Conservation (phyloP, 108 stramenopile species). For the Stephanodiscus minutulus region DNA sequence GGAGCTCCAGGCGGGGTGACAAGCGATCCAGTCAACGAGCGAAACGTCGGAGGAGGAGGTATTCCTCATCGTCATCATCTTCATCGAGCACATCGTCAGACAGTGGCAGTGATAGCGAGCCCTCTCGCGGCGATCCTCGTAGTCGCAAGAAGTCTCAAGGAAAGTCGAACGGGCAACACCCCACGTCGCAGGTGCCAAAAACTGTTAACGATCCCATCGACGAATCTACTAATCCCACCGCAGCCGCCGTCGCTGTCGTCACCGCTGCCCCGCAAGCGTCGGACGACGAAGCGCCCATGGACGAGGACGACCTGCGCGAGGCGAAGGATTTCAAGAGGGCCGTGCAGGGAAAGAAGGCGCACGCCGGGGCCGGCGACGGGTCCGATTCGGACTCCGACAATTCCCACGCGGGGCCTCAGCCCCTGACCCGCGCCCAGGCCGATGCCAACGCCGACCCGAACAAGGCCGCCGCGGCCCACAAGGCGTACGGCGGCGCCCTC, state of each 20-base stretch:
- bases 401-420: conserved; percentile 67
- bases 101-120: conserved; percentile 18
- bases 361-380: conserved; percentile 48
- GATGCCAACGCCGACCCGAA: conserved; percentile 51
- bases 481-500: conserved; percentile 85
- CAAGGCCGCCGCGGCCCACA: conserved; percentile 46
- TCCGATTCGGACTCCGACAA: conserved; percentile 66
- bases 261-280: not conserved
- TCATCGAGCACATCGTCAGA: conserved; percentile 15
- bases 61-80: conserved; percentile 12
- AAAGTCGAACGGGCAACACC: not conserved
- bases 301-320: conserved; percentile 60
- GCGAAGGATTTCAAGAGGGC: conserved; percentile 76
- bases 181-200: conserved; percentile 1
- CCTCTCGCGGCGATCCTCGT: conserved; percentile 15
- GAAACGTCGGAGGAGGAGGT: conserved; percentile 13
- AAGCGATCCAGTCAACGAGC: conserved; percentile 1
- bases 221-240: not conserved
- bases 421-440: conserved; percentile 45
- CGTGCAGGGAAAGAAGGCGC: conserved; percentile 58
- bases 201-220: not conserved
- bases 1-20: not conserved
- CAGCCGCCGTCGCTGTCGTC: not conserved
- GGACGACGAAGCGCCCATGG: conserved; percentile 22
- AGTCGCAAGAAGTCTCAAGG: conserved; percentile 9